Evolutionary conservation across 805 yeast species (phyloP).

Genomic region (Pichia cabralensis): DNA sequence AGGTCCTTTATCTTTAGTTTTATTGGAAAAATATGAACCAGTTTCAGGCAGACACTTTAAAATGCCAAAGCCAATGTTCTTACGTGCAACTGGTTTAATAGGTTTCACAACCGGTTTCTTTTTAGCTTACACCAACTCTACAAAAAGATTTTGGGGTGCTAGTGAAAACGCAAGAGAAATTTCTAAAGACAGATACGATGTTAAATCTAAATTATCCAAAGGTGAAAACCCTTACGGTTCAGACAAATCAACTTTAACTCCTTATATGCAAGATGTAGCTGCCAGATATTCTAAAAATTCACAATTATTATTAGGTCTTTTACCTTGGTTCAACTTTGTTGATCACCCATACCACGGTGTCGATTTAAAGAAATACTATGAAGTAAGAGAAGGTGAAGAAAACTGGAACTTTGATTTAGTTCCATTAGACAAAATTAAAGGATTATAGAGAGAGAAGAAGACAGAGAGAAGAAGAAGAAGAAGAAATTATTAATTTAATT

Average conservation of each 20-base stretch:
- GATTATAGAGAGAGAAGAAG: constrained; percentile 10
- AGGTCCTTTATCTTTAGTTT: constrained; percentile 37
- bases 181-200: constrained; percentile 60
- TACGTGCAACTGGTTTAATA: constrained; percentile 50
- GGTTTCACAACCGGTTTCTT: constrained; percentile 70
- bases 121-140: constrained; percentile 56
- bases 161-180: constrained; percentile 66
- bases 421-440: constrained; percentile 40
- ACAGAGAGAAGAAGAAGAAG: neutral
- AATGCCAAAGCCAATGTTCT: constrained; percentile 42
- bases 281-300: constrained; percentile 72
- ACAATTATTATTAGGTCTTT: constrained; percentile 42
- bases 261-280: constrained; percentile 64
- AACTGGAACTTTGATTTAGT: constrained; percentile 43
- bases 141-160: constrained; percentile 70
- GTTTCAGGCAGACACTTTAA: constrained; percentile 34
- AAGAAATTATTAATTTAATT: constrained; percentile 5
- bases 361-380: constrained; percentile 50
- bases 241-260: constrained; percentile 43
- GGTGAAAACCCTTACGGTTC: constrained; percentile 61
- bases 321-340: constrained; percentile 80
- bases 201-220: constrained; percentile 52
- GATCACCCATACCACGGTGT: constrained; percentile 79
- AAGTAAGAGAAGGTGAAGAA: constrained; percentile 49
- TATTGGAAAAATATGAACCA: constrained; percentile 40